Evolutionary conservation across 192 early-diverging fungal species (phyloP).

Genomic region (Mortierella claussenii): DNA sequence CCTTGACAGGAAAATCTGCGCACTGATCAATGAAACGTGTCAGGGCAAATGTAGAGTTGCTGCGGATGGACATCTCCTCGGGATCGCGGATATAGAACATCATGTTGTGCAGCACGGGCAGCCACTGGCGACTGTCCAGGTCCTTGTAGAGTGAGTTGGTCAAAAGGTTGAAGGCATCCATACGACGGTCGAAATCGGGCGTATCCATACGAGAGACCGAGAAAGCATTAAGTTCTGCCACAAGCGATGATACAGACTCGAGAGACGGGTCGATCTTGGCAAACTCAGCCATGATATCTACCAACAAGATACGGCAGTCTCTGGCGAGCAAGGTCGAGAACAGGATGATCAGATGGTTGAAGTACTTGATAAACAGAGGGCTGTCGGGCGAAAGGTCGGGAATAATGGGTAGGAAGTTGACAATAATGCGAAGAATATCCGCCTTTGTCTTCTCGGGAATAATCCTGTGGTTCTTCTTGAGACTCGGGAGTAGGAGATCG

Average conservation of each 20-base stretch:
- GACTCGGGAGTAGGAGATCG: conserved; percentile 84
- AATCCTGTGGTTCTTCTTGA: conserved; percentile 72
- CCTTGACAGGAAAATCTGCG: conserved; percentile 30
- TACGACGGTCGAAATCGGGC: conserved; percentile 85
- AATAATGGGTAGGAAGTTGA: conserved; percentile 82
- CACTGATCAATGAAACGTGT: conserved; percentile 73
- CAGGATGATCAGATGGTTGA: conserved; percentile 71
- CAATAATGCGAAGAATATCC: conserved; percentile 85
- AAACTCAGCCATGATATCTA: conserved; percentile 72
- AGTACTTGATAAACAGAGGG: conserved; percentile 68
- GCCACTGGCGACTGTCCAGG: conserved; percentile 82
- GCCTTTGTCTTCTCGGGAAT: conserved; percentile 87
- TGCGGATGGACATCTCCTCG: conserved; percentile 90
- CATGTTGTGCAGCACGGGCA: conserved; percentile 91
- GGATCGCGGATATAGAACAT: conserved; percentile 82
- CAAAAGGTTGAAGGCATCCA: conserved; percentile 80
- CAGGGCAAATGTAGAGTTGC: conserved; percentile 82
- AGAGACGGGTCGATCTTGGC: conserved; percentile 68
- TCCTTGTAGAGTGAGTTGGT: conserved; percentile 73
- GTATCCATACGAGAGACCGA: conserved; percentile 81
- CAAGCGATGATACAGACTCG: conserved; percentile 60
- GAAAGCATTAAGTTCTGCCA: conserved; percentile 85
- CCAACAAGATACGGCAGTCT: conserved; percentile 71
- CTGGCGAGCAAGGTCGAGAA: conserved; percentile 74
- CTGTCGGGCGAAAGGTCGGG: conserved; percentile 56